Evolutionary conservation across 352 stramenopile species (phyloP), one percentile per base, ranked within the genome.

Genomic region (Globisporangium polare): DNA sequence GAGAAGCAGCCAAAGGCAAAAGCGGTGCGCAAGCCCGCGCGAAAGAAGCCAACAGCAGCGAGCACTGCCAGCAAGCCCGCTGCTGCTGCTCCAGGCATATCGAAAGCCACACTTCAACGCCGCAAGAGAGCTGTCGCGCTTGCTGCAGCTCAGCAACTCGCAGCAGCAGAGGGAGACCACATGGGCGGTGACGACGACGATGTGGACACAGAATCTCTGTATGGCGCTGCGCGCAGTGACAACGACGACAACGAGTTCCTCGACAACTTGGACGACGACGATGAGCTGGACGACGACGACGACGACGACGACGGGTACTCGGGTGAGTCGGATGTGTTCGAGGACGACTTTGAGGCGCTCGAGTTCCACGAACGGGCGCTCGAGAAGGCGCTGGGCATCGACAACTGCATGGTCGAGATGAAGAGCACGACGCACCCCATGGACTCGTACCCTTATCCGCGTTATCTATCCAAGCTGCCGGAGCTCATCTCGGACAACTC

Each of bases 241-340:
- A 55, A 65, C 43, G 66, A 77, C 33, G 33, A 39, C 33, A 39
- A 39, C 33, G 33, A 39, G 33, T 39, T 39, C 33, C 33, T 39
- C 33, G 33, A 39, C 33, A 39, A 39, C 33, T 8, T 39, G 64
- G 55, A 71, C 10, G 33, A 39, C 33, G 33, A 15, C 42, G 63
- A 79, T 54, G 75, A 72, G 26, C 73, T 82, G 26, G 75, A 77
- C 24, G 78, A 83, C 27, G 73, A 78, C 12, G 75, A 77, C 24
- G 78, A 83, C 27, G 73, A 78, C 12, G 69, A 83, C 27, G 78
- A 80, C 49, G 70, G 74, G 37, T 77, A 80, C 60, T 86, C 77
- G 47, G 77, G 73, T 49, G 77, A 86, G 39, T 90, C 83, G 3
- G 83, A 92, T 46, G 77, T 89, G 58, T 92, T 90, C 49, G 83